Base-by-base conservation (phyloP, 2,329 filamentous ascomycete genomes). In the Catunica adiposa region DNA sequence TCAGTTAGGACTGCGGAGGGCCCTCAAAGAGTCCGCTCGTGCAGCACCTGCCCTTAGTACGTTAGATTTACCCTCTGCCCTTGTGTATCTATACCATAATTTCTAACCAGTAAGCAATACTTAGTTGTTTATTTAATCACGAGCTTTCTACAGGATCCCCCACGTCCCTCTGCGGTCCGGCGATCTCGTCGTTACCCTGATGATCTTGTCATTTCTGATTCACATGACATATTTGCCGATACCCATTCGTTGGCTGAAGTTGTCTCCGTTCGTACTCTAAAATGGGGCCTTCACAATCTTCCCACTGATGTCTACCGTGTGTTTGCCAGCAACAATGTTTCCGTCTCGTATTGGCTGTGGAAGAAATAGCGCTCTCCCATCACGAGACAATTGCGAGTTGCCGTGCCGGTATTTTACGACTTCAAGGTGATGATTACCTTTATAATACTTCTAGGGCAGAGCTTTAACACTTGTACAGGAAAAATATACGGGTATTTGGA, bases 321-420 rank as follows among this genome's bases (percentile, higher is more conserved):
- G 15, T 90, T 92, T 72, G 87, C 92, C 66, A 83, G 80, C 5
- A 87, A 83, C 68, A 66, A 70, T 31, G 84, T 92, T 8, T 77
- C 83, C 1, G 65, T 87, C 52, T 85, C 86, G 0, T 90, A 90
- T 65, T 66, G 89, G 58, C 73, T 76, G 52, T 92, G 86, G 68
- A 79, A 86, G 37, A 81, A 89, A 78, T 66, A 88, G 51, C 57
- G 57, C 17, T 58, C 53, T 20, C 44, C 57, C n/a, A 44, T 31
- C 34, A 58, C 42, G 2, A 74, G 85, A 22, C 82, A 89, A 67
- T 84, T 86, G 23, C 77, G 80, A 64, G 58, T 81, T 25, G 73
- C 68, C 51, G 78, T 73, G 25, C 82, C 82, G 0, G 73, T 85
- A 5, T 72, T 75, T 59, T 88, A 71, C 57, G 57, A 53, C 11